Evolutionary conservation across 2,329 filamentous ascomycete species (phyloP).

Genomic region (Monosporascus sp.): DNA sequence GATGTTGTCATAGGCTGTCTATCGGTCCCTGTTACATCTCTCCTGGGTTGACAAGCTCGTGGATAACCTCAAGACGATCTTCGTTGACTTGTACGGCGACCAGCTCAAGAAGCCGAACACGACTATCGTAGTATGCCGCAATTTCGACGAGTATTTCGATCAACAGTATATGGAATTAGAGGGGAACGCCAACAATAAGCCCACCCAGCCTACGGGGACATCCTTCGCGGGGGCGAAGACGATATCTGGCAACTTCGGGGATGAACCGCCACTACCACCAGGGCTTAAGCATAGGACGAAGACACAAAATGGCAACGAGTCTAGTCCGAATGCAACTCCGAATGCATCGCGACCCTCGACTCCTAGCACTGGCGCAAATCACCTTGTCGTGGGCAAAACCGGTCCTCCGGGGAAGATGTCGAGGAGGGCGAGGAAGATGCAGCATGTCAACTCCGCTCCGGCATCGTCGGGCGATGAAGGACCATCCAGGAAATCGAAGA

Average conservation of each 20-base stretch:
- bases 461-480: constrained; percentile 82
- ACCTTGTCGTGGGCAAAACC: constrained; percentile 68
- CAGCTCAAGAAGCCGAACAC: constrained; percentile 78
- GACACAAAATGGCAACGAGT: constrained; percentile 46
- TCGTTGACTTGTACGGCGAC: constrained; percentile 83
- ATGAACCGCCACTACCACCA: constrained; percentile 35
- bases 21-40: constrained; percentile 89
- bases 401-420: constrained; percentile 74
- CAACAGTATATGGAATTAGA: constrained; percentile 83
- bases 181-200: constrained; percentile 37
- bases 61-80: constrained; percentile 90
- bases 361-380: constrained; percentile 51
- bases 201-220: constrained; percentile 19
- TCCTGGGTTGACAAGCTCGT: constrained; percentile 97
- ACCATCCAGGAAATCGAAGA: constrained; percentile 54
- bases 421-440: constrained; percentile 66
- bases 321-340: constrained; percentile 65
- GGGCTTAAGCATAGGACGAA: constrained; percentile 37
- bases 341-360: constrained; percentile 76
- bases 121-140: constrained; percentile 69
- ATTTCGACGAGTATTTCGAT: constrained; percentile 91
- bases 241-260: constrained; percentile 30
- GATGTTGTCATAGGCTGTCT: constrained; percentile 66
- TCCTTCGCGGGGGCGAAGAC: constrained; percentile 28
- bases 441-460: constrained; percentile 61